Conservation (phyloP, 257 asterid species). For the Penstemon eatonii region DNA sequence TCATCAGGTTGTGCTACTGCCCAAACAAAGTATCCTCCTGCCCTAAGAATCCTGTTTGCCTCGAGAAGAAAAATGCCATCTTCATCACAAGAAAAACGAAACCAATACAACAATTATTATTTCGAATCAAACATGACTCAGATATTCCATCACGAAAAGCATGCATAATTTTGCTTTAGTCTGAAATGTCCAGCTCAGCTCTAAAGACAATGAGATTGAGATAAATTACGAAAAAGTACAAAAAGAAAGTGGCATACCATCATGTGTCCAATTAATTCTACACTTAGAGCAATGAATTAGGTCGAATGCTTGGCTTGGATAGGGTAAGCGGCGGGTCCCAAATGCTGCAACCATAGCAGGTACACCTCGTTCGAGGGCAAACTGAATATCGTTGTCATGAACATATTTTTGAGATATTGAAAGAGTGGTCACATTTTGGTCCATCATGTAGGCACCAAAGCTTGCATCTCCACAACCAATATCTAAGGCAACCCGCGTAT, state of each 20-base stretch:
- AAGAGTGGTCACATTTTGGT: slow-evolving; percentile 54
- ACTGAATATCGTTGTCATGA: slow-evolving; percentile 44
- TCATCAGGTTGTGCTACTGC: slow-evolving; percentile 37
- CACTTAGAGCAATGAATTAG: slow-evolving; percentile 59
- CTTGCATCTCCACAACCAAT: slow-evolving; percentile 48
- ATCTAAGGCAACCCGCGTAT: slow-evolving; percentile 58
- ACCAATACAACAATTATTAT: slow-evolving; percentile 1
- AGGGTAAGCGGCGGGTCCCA: slow-evolving; percentile 48
- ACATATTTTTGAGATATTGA: slow-evolving; percentile 52
- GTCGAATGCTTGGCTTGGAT: slow-evolving; percentile 70
- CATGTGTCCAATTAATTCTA: slow-evolving; percentile 45
- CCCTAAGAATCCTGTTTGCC: slow-evolving; percentile 70
- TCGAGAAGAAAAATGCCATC: slow-evolving; percentile 68
- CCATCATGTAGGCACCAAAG: slow-evolving; percentile 59
- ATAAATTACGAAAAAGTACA: not conserved
- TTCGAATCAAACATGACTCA: not conserved
- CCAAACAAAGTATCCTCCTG: slow-evolving; percentile 64
- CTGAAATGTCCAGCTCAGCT: not conserved
- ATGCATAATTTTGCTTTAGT: not conserved
- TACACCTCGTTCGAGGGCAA: slow-evolving; percentile 64
- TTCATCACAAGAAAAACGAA: slow-evolving; percentile 26
- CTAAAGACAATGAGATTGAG: not conserved
- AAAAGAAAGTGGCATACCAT: slow-evolving; percentile 41
- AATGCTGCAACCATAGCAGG: slow-evolving; percentile 62
- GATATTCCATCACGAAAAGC: not conserved